Conservation (phyloP, 345 rosid species). For the Bruguiera parviflora region DNA sequence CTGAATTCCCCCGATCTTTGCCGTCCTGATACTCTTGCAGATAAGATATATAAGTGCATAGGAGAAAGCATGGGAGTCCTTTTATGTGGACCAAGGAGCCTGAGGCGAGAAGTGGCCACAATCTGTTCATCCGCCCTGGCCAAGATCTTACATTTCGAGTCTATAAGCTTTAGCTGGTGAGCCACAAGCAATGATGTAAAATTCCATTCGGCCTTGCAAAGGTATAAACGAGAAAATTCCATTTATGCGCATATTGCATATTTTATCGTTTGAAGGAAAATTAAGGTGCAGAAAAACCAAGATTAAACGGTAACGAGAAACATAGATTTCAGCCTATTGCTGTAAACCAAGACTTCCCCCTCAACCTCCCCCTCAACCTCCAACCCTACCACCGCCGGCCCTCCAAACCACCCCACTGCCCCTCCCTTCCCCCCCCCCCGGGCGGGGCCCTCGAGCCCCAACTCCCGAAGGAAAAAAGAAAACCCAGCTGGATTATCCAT, state of each 20-base stretch:
- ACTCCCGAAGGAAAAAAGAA: too few relatives aligned
- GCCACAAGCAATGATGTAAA: not conserved
- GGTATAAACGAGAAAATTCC: not conserved
- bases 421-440: too few relatives aligned
- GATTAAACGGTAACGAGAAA: too few relatives aligned
- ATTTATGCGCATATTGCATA: not conserved
- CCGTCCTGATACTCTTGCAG: constrained; percentile 5
- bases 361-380: too few relatives aligned
- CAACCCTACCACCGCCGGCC: too few relatives aligned
- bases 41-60: constrained; percentile 9
- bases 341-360: too few relatives aligned
- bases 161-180: constrained; percentile 32
- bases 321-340: too few relatives aligned
- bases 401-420: too few relatives aligned
- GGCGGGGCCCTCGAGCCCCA: too few relatives aligned
- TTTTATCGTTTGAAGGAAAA: not conserved
- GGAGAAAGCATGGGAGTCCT: constrained; percentile 18
- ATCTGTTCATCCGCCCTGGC: constrained; percentile 17
- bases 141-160: constrained; percentile 20
- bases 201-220: too few relatives aligned
- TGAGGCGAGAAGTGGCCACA: constrained; percentile 24
- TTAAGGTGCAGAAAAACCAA: too few relatives aligned
- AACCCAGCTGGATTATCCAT: too few relatives aligned
- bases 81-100: constrained; percentile 17
- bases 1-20: not conserved